Base-by-base conservation (phyloP, 1,284 basidiomycete genomes). In the Microbotryum intermedium region DNA sequence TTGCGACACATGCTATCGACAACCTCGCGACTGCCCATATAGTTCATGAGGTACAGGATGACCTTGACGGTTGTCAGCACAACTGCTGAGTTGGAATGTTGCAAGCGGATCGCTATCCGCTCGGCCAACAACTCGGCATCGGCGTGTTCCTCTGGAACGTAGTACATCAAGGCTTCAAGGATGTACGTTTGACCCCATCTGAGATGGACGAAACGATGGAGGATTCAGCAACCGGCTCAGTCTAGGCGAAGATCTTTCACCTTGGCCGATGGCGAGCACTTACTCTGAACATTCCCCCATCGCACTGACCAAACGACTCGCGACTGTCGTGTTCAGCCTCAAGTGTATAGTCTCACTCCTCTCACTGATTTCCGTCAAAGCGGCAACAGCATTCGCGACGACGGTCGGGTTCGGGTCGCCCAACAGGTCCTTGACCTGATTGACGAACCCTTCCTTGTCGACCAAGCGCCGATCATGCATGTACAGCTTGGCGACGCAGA, bases 101-200 rank as follows among this genome's bases (percentile, higher is more conserved):
- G 87, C 21, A 98, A 78, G 68, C 95, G 86, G 47, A 93, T 83
- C 23, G 92, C 84, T 61, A 98, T 88, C 42, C 92, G 85, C 74
- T 98, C 95, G 5, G 89, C 91, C 75, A 98, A 84, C 44, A 89
- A 80, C 76, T 97, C 90, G 13, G 95, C 93, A 72, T 98, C 95
- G 43, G 84, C 79, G 61, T 89, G 83, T 59, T 82, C 81, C 70
- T 92, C 85, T 7, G 95, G 95, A 8, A 97, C 87, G 73, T 88
- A 98, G 57, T 92, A 89, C 63, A 98, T 78, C 39, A 99, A 77
- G 4, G 90, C 87, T 74, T 98, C 95, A 56, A 99, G 81, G 66
- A 99, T 97, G 74, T 98, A 98, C 46, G 97, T 92, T 76, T 97
- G 94, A 1, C 94, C 94, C 95, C 95, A 99, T 76, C 91, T 95